phyloP scores from a whole-genome alignment of 2,329 filamentous ascomycete species.

The Paraphaeosphaeria sporulosa region DNA sequence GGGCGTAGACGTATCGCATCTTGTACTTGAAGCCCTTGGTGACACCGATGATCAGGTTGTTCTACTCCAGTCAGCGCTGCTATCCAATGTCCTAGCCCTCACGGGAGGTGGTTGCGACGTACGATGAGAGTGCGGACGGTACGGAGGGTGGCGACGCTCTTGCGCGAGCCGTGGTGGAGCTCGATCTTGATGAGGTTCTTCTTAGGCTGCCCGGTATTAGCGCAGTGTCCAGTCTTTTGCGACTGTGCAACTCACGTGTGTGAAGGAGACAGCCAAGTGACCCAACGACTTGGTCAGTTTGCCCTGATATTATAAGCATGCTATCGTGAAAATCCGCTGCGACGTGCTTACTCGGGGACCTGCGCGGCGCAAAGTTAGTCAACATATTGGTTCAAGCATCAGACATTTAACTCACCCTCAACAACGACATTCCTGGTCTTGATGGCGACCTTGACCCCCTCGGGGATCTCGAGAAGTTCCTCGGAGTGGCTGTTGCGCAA shows the following conservation, averaged over 20 bases:
- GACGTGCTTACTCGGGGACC: conserved; percentile 42
- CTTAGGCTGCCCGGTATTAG: conserved; percentile 62
- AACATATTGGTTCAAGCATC: conserved; percentile 11
- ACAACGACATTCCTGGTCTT: conserved; percentile 97
- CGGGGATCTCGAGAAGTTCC: conserved; percentile 93
- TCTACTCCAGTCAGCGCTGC: conserved; percentile 49
- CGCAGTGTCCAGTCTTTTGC: conserved; percentile 10
- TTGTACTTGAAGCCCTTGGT: conserved; percentile 99
- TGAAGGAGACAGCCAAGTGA: conserved; percentile 97
- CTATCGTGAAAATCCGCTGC: conserved; percentile 17
- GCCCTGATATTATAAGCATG: conserved; percentile 61
- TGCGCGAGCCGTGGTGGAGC: conserved; percentile 97
- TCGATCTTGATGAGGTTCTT: conserved; percentile 92
- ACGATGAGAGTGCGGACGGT: conserved; percentile 94
- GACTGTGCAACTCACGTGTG: conserved; percentile 56
- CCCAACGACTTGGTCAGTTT: conserved; percentile 97
- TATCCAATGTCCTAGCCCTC: conserved; percentile 10
- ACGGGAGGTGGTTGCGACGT: conserved; percentile 28
- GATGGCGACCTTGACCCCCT: conserved; percentile 97
- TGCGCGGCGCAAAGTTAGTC: conserved; percentile 26
- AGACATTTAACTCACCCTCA: conserved; percentile 77
- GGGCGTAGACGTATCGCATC: conserved; percentile 99
- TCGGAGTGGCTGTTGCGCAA: conserved; percentile 73
- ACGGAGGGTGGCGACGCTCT: conserved; percentile 96
- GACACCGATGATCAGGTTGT: conserved; percentile 98